Evolutionary conservation across 805 yeast species (phyloP), one percentile per base, ranked within the genome.

Genomic region (Candida nanaspora): DNA sequence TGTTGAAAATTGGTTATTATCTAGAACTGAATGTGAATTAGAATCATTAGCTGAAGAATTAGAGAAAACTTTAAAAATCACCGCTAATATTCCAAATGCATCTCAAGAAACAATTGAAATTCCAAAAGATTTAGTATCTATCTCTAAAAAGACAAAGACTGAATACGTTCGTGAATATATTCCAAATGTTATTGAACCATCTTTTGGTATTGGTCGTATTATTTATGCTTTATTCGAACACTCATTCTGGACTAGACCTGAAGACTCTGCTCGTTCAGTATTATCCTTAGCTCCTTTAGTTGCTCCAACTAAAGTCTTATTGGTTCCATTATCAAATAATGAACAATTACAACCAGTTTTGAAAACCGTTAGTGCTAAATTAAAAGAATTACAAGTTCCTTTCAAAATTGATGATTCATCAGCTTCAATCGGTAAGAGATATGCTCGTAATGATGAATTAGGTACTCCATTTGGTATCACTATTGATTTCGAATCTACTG

Each of bases 391-490:
- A 46, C 91, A 88, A 63, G 80, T 93, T 53, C 91, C 97, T 51
- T 86, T 89, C 75, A 91, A 89, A 75, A 82, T 91, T 44, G 98
- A 93, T 63, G 98, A 91, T 64, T 87, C 97, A 9, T 85, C 95
- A 51, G 97, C 96, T 18, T 86, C 98, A 26, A 93, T 91, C 56
- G 98, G 98, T 69, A 86, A 89, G 72, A 83, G 98, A 70, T 91
- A 91, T 58, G 88, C 98, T 48, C 86, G 98, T 72, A 91, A 91
- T 65, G 98, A 91, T 66, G 98, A 91, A 71, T 76, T 91, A 59
- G 98, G 98, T 66, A 93, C 98, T 41, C 98, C 98, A 53, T 93
- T 93, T 62, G 98, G 98, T 63, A 79, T 91, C 66, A 91, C 98
- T 49, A 84, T 91, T 54, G 98, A 91, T 66, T 91, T 93, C 64